A percentile compares a stretch with the other conserved stretches of the same genome.
Conservation (phyloP, 2,329 filamentous ascomycete genomes). For the Aureobasidium sp. region DNA sequence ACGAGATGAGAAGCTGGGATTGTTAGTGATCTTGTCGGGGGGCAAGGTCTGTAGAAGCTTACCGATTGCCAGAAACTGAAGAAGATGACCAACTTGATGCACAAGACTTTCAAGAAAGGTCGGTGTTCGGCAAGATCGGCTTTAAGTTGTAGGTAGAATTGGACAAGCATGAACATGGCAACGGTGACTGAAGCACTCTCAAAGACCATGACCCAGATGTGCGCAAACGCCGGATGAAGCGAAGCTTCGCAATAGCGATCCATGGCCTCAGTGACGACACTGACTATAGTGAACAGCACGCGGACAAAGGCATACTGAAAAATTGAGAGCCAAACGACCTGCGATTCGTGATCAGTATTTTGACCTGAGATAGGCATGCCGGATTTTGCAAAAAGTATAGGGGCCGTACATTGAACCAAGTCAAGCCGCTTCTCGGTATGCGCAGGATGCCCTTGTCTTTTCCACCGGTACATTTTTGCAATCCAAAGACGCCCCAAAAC, state of each 20-base stretch:
- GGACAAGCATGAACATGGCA: conserved; percentile 83
- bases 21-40: neutral
- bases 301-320: conserved; percentile 84
- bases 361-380: neutral
- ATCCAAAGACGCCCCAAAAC: conserved; percentile 67
- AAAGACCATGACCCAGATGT: conserved; percentile 73
- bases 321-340: conserved; percentile 70
- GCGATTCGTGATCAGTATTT: neutral
- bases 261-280: conserved; percentile 64
- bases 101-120: conserved; percentile 72
- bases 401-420: conserved; percentile 71
- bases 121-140: conserved; percentile 59
- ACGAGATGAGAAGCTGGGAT: conserved; percentile 48
- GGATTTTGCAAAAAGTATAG: neutral
- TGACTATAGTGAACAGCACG: conserved; percentile 70
- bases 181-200: conserved; percentile 67
- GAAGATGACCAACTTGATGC: conserved; percentile 89
- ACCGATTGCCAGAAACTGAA: conserved; percentile 79
- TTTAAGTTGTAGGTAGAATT: conserved; percentile 76
- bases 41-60: conserved; percentile 18
- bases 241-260: conserved; percentile 72
- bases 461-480: conserved; percentile 64
- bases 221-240: conserved; percentile 69
- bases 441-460: conserved; percentile 59
- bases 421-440: conserved; percentile 71